Evolutionary conservation across 108 stramenopile species (phyloP), one percentile per base, ranked within the genome.

Genomic region (Nannochloropsis gaditana): DNA sequence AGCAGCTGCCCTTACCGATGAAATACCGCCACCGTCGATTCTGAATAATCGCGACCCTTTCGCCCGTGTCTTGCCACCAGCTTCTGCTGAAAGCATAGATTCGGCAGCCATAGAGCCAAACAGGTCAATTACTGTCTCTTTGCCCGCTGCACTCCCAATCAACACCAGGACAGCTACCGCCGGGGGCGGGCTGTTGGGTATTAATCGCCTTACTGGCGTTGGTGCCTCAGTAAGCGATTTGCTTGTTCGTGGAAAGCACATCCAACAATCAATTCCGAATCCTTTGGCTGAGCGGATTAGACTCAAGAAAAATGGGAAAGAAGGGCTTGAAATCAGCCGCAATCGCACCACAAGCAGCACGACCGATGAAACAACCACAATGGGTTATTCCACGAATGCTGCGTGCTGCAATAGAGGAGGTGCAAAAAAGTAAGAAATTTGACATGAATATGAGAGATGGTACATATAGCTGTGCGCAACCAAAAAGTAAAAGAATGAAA

Each of bases 211-310:
- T 15, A 73, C 59, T 15, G 59, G 59, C 59, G 59, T n/a, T n/a
- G 59, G 59, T n/a, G 59, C 59, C 59, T 73, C 59, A n/a, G 59
- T 73, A n/a, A 73, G 59, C n/a, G 59, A 73, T n/a, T 73, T 73
- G 4, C 6, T 73, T 15, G 59, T 73, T 3, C 15, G 59, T 15
- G 59, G 59, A 15, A 73, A 73, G 59, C 59, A 73, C n/a, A 73
- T 73, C 6, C 59, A 73, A n/a, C 15, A 73, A n/a, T 73, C 59
- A n/a, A 73, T n/a, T 15, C 19, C 59, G 59, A 15, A 15, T 5
- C 59, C 15, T 73, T 15, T 2, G 4, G 4, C 8, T n/a, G 8
- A 73, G 15, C 19, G 59, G 19, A 73, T 73, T n/a, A 15, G n/a
- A 0, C n/a, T n/a, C 59, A 73, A 73, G 47, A 50, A 50, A n/a